These are phyloP conservation scores for Beta corolliflora DNA, from an alignment of 179 eudicot species.

Conservation along the genomic window DNA sequence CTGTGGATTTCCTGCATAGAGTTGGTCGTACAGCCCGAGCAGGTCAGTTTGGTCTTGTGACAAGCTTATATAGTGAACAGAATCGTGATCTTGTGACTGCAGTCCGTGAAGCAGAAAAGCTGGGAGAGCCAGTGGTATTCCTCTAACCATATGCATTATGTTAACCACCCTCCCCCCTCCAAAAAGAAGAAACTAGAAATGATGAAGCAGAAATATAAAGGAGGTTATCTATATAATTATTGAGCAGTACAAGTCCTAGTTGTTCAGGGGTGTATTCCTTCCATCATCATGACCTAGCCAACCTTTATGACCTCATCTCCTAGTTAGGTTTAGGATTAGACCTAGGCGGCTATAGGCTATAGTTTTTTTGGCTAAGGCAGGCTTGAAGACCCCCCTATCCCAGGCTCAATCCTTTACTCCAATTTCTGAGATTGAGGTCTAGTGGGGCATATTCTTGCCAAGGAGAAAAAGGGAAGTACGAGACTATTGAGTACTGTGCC, in stretches of 20 bases:
- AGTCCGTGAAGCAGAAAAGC: conserved; percentile 78
- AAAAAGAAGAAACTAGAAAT: not conserved
- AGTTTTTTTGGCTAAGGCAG: not conserved
- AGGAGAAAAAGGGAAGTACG: too few relatives aligned
- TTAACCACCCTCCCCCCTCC: not conserved
- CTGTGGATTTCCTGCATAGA: conserved; percentile 96
- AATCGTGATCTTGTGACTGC: conserved; percentile 87
- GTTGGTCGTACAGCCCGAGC: conserved; percentile 98
- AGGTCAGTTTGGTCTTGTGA: conserved; percentile 85
- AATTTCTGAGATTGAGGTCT: too few relatives aligned
- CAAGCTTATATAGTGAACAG: conserved; percentile 72
- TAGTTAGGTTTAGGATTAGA: not conserved
- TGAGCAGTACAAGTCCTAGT: not conserved
- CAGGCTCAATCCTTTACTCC: too few relatives aligned
- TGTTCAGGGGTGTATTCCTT: not conserved
- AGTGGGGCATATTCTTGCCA: too few relatives aligned
- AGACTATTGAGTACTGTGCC: too few relatives aligned
- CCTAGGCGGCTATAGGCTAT: not conserved
- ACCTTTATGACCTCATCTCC: not conserved
- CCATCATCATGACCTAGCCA: not conserved
- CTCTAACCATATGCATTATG: not conserved
- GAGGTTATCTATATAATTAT: not conserved
- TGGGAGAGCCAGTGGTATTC: conserved; percentile 77
- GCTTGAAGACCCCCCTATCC: not conserved
- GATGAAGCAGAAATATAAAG: not conserved